Conservation (phyloP, 495 filamentous ascomycete genomes). For the Apodospora peruviana region DNA sequence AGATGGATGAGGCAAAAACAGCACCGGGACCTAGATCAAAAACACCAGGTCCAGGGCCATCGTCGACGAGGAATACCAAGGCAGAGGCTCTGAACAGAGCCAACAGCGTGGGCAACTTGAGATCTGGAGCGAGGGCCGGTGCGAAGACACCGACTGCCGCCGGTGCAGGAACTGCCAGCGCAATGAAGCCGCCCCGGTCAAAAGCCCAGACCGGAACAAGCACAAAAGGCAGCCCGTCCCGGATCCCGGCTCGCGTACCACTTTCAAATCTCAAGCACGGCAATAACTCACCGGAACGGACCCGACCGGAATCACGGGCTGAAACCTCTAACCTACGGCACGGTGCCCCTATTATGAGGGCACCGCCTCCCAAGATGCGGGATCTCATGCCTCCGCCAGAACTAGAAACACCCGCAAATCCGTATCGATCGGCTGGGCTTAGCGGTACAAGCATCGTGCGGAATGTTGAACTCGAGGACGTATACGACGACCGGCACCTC, state of each 20-base stretch:
- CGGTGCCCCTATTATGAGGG: constrained; percentile 47
- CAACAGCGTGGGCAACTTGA: constrained; percentile 33
- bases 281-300: constrained; percentile 75
- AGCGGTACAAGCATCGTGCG: constrained; percentile 59
- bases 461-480: constrained; percentile 75
- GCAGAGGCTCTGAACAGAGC: constrained; percentile 34
- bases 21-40: constrained; percentile 66
- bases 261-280: constrained; percentile 75
- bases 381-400: constrained; percentile 65
- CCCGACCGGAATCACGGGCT: constrained; percentile 40
- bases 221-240: constrained; percentile 57
- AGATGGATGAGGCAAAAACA: constrained; percentile 56
- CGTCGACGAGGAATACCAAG: constrained; percentile 35
- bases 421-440: constrained; percentile 61
- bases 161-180: not conserved
- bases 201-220: constrained; percentile 16
- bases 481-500: constrained; percentile 61
- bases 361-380: constrained; percentile 86
- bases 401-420: constrained; percentile 55
- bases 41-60: constrained; percentile 63
- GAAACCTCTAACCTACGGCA: constrained; percentile 25
- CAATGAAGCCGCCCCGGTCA: constrained; percentile 24
- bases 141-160: constrained; percentile 60
- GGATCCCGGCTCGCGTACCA: constrained; percentile 76
- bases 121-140: constrained; percentile 45